phyloP scores from a whole-genome alignment of 2,329 filamentous ascomycete genomes.

The Chaetomiaceae sp. region DNA sequence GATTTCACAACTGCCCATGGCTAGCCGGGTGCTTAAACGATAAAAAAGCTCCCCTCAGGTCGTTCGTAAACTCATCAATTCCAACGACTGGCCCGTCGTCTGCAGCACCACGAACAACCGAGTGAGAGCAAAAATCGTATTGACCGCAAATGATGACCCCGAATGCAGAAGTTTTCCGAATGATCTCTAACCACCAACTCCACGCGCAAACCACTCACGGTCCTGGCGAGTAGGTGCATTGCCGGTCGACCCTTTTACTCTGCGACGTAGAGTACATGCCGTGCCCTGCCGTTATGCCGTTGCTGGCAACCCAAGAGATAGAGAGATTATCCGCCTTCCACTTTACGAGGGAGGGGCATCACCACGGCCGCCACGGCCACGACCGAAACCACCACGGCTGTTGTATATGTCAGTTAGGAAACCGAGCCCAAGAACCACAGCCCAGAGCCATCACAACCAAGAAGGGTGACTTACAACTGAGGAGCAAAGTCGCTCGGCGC shows the following conservation, averaged over 20 bases:
- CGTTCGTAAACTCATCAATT: conserved; percentile 18
- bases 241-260: conserved; percentile 30
- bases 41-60: conserved; percentile 7
- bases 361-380: conserved; percentile 79
- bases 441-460: neutral
- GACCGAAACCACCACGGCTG: conserved; percentile 82
- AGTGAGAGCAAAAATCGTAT: conserved; percentile 24
- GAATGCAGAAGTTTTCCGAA: conserved; percentile 26
- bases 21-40: conserved; percentile 2
- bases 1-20: neutral
- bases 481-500: conserved; percentile 89
- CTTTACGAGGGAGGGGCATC: conserved; percentile 64
- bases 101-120: conserved; percentile 16
- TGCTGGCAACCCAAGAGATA: conserved; percentile 26
- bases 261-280: conserved; percentile 44
- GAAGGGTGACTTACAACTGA: conserved; percentile 66
- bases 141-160: conserved; percentile 25
- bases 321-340: conserved; percentile 24
- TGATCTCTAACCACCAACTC: conserved; percentile 26
- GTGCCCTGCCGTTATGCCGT: conserved; percentile 30
- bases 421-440: conserved; percentile 5
- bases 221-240: conserved; percentile 30
- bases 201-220: conserved; percentile 32
- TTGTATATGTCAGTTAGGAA: conserved; percentile 34
- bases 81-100: conserved; percentile 15